Percentiles rank a stretch among this genome's conserved stretches.
Conservation (phyloP, 202 grass and related monocot species). For the Brachypodium distachyon region DNA sequence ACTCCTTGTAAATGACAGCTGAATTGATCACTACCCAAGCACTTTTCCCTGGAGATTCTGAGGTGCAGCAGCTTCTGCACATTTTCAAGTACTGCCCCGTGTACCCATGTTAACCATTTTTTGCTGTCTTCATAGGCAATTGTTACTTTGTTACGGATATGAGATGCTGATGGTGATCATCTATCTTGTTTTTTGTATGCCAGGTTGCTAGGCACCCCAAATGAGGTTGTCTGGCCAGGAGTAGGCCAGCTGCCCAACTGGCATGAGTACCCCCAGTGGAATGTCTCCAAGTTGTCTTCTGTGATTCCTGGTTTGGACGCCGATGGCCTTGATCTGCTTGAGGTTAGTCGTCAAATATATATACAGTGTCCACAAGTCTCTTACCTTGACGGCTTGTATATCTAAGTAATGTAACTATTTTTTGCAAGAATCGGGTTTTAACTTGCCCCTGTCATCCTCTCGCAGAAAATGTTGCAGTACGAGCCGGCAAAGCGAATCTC, state of each 20-base stretch:
- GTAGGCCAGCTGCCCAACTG: conserved; percentile 73
- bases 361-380: not conserved
- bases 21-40: conserved; percentile 75
- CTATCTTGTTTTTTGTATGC: not conserved
- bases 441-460: not conserved
- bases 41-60: conserved; percentile 81
- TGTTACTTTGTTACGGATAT: not conserved
- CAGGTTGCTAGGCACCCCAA: conserved; percentile 90
- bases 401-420: too few relatives aligned
- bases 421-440: not conserved
- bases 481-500: conserved; percentile 69
- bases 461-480: conserved; percentile 87
- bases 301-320: conserved; percentile 49
- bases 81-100: conserved; percentile 74
- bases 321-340: conserved; percentile 64
- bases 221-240: conserved; percentile 80
- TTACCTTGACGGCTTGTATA: too few relatives aligned
- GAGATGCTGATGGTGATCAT: not conserved
- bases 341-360: conserved; percentile 35
- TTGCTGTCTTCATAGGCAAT: not conserved
- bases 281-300: conserved; percentile 35
- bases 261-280: conserved; percentile 97
- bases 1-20: conserved; percentile 40
- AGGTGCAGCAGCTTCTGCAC: conserved; percentile 95
- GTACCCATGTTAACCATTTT: not conserved